Conservation (phyloP, 768 basidiomycete genomes). For the Suillus cothurnatus region DNA sequence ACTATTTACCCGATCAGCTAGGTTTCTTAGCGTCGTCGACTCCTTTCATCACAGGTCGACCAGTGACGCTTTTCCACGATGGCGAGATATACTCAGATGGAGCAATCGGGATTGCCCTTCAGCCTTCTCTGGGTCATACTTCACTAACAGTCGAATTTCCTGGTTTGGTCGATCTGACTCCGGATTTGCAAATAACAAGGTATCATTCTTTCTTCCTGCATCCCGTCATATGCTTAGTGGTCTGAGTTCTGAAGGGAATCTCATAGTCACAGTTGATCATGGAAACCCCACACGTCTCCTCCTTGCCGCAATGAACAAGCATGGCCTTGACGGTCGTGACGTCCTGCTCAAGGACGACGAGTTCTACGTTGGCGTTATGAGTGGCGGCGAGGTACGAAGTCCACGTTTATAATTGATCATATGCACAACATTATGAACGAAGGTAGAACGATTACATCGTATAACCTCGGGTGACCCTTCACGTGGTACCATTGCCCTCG, state of each 20-base stretch:
- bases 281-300: constrained; percentile 64
- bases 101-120: constrained; percentile 67
- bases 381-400: constrained; percentile 17
- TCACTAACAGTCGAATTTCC: constrained; percentile 30
- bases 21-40: constrained; percentile 75
- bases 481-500: constrained; percentile 65
- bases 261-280: constrained; percentile 59
- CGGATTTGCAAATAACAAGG: constrained; percentile 54
- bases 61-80: constrained; percentile 68
- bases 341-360: constrained; percentile 52
- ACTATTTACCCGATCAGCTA: constrained; percentile 40
- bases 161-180: constrained; percentile 47
- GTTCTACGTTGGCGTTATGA: constrained; percentile 54
- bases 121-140: constrained; percentile 14
- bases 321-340: constrained; percentile 29
- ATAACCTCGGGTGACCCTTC: constrained; percentile 76
- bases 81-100: constrained; percentile 58
- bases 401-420: neutral
- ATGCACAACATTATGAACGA: neutral
- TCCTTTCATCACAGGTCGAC: constrained; percentile 76
- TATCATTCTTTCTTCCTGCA: constrained; percentile 27
- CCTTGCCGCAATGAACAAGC: constrained; percentile 50
- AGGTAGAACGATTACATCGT: constrained; percentile 43
- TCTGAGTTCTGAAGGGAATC: constrained; percentile 68
- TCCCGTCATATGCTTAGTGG: neutral